These are phyloP conservation scores for Galerina sulciceps DNA, from an alignment of 768 basidiomycete genomes.

Conservation along the genomic window DNA sequence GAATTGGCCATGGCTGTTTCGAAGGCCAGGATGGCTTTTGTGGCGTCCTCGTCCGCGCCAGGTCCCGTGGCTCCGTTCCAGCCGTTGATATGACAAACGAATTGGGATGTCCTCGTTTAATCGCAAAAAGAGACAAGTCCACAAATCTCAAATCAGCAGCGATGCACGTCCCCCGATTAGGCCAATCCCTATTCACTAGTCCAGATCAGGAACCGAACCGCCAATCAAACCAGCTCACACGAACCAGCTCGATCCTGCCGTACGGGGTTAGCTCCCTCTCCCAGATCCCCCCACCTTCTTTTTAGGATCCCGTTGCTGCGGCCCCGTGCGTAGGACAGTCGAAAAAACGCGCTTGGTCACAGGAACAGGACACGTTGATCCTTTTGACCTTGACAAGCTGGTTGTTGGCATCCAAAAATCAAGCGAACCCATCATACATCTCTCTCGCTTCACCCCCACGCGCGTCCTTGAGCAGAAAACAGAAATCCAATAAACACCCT, in stretches of 20 bases:
- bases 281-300: slow-evolving; percentile 5
- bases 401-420: slow-evolving; percentile 14
- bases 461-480: not conserved
- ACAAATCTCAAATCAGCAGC: slow-evolving; percentile 21
- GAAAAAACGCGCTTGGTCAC: slow-evolving; percentile 29
- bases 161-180: slow-evolving; percentile 9
- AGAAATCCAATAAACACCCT: not conserved
- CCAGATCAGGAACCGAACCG: slow-evolving; percentile 17
- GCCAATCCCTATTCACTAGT: not conserved
- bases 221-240: slow-evolving; percentile 11
- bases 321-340: slow-evolving; percentile 25
- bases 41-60: slow-evolving; percentile 33
- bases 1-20: slow-evolving; percentile 30
- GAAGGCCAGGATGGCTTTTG: slow-evolving; percentile 27
- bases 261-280: slow-evolving; percentile 18
- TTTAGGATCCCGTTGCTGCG: slow-evolving; percentile 31
- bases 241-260: slow-evolving; percentile 13
- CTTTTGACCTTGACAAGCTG: slow-evolving; percentile 11
- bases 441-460: not conserved
- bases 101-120: slow-evolving; percentile 16
- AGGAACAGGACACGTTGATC: slow-evolving; percentile 34
- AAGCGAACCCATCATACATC: slow-evolving; percentile 4
- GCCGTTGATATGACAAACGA: slow-evolving; percentile 42
- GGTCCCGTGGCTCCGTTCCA: slow-evolving; percentile 42
- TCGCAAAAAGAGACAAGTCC: slow-evolving; percentile 20